A percentile compares a stretch with the other conserved stretches of the same genome.
These are phyloP conservation scores for Volvox carteri DNA, from an alignment of 163 green algal species.

Conservation along the genomic window DNA sequence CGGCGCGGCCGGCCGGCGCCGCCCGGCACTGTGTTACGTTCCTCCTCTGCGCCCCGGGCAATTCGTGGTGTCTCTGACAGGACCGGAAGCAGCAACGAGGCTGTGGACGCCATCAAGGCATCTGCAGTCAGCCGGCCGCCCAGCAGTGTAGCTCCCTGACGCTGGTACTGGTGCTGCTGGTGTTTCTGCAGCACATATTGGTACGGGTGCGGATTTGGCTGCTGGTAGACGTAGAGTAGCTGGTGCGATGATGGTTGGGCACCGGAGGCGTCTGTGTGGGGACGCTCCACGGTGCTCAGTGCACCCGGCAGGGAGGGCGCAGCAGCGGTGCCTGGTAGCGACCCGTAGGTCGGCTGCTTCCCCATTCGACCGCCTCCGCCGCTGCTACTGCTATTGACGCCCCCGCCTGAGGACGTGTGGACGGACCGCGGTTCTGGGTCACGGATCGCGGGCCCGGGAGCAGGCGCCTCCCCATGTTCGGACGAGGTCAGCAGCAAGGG, in stretches of 20 bases:
- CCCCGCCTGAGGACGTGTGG: not conserved
- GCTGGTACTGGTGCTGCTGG: not conserved
- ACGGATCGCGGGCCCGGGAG: not conserved
- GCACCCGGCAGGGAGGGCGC: not conserved
- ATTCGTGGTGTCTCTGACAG: slow-evolving; percentile 25
- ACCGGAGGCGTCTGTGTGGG: not conserved
- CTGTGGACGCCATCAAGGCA: not conserved
- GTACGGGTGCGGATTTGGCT: not conserved
- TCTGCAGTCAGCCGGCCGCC: not conserved
- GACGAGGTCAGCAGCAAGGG: not conserved
- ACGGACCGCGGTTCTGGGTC: not conserved
- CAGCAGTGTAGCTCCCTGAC: not conserved
- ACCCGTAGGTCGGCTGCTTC: not conserved
- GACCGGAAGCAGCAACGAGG: not conserved
- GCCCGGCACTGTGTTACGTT: not conserved
- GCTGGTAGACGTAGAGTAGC: not conserved
- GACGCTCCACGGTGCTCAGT: too few relatives aligned
- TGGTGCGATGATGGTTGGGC: not conserved
- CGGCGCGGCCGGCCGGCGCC: not conserved
- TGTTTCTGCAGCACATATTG: not conserved
- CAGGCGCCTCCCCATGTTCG: not conserved
- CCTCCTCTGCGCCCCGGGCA: not conserved
- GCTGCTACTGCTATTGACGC: not conserved
- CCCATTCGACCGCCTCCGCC: not conserved
- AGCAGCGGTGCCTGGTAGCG: not conserved